Conservation (phyloP, 176 grass and related monocot genomes). For the Alopecurus myosuroides region DNA sequence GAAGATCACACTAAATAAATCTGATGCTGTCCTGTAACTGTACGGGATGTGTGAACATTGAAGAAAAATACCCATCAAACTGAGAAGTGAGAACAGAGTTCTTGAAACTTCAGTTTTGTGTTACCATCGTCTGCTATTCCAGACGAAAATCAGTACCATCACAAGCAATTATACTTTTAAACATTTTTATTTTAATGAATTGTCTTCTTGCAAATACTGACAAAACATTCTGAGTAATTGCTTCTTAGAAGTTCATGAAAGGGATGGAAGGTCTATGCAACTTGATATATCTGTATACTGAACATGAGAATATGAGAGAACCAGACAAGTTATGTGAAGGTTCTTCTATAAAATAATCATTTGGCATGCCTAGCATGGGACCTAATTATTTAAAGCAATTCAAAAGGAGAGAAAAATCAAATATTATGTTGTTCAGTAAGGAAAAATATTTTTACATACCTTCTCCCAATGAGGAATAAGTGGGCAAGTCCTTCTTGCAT, state of each 20-base stretch:
- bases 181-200: not conserved
- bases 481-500: slow-evolving; percentile 99
- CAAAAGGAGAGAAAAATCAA: not conserved
- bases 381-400: slow-evolving; percentile 9
- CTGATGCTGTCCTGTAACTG: not conserved
- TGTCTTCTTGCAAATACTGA: not conserved
- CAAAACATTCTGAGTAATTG: not conserved
- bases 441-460: slow-evolving; percentile 34
- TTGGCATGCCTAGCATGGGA: not conserved
- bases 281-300: not conserved
- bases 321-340: not conserved
- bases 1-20: not conserved
- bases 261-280: not conserved
- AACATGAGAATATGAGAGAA: slow-evolving; percentile 1
- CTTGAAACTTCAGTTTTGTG: not conserved
- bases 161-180: not conserved
- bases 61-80: not conserved
- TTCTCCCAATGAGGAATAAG: slow-evolving; percentile 82
- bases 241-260: not conserved
- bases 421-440: slow-evolving; percentile 11
- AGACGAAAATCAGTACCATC: not conserved
- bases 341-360: not conserved
- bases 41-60: not conserved
- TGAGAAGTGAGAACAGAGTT: not conserved
- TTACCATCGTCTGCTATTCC: not conserved